Evolutionary conservation across 768 basidiomycete genomes (phyloP), one percentile per base, ranked within the genome.

Genomic region (Coprinopsis strossmayeri): DNA sequence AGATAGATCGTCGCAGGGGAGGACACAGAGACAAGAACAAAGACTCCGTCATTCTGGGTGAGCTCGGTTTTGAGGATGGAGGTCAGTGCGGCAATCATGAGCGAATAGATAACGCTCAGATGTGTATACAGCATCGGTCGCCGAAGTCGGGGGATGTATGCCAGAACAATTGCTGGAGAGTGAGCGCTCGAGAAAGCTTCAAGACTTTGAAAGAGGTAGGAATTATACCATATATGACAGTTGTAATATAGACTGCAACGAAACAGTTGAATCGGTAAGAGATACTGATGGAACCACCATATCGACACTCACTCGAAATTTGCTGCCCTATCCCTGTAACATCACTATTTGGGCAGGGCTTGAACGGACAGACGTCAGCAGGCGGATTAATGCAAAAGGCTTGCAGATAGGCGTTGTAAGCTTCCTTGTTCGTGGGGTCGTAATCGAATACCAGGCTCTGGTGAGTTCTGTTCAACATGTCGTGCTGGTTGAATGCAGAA

Each of bases 261-360:
- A 32, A 18, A 32, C 3, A 17, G 30, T 25, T 18, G 23, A 30
- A n/a, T 5, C 17, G 37, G 37, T 17, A 38, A 13, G 10, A 15
- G 35, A 38, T 5, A 38, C 11, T 38, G 9, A 15, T n/a, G n/a
- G n/a, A n/a, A n/a, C n/a, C n/a, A n/a, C n/a, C n/a, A n/a, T n/a
- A n/a, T n/a, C n/a, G 7, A 2, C 46, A 41, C 48, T 42, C 27
- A 49, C 48, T 43, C 7, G 48, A 49, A 9, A 49, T 35, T 23
- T 49, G 40, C 28, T 49, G 39, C 1, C 48, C 48, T 32, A 49
- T 42, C 13, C 48, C 48, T 9, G 48, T 49, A 2, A 49, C 48
- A n/a, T 49, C 48, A 5, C 39, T 34, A 41, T 49, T 49, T 13
- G 48, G 48, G 24, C 48, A 49, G 7, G 40, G 40, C 12, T 13